phyloP scores from a whole-genome alignment of 1,284 basidiomycete genomes.

The Cryptococcus sp. region DNA sequence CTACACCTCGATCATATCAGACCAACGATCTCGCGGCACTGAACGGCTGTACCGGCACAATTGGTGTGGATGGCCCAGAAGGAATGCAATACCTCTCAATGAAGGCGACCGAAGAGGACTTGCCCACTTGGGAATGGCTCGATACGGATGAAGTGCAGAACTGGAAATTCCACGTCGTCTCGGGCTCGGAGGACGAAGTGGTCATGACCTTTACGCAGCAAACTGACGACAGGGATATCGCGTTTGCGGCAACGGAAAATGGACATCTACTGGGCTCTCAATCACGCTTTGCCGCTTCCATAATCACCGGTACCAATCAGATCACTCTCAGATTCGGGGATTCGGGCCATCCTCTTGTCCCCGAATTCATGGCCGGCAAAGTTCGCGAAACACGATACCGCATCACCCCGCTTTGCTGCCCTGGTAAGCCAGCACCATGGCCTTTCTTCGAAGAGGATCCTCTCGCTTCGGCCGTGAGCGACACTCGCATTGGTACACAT shows the following conservation, averaged over 20 bases:
- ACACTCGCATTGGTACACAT: constrained; percentile 8
- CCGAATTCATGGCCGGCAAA: background rate
- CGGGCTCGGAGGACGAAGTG: constrained; percentile 1
- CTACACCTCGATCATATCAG: background rate
- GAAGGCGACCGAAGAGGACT: background rate
- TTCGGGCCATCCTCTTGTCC: constrained; percentile 5
- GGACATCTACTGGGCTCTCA: constrained; percentile 2
- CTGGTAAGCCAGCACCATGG: constrained; percentile 21
- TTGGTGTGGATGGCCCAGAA: constrained; percentile 10
- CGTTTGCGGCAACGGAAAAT: constrained; percentile 4
- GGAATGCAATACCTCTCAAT: constrained; percentile 4
- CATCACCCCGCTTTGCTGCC: constrained; percentile 30
- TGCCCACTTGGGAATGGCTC: constrained; percentile 11
- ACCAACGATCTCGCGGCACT: constrained; percentile 14
- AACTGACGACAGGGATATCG: background rate
- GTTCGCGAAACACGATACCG: constrained; percentile 5
- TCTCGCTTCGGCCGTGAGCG: constrained; percentile 21
- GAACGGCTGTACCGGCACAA: constrained; percentile 19
- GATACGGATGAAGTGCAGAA: constrained; percentile 18
- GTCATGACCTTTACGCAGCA: constrained; percentile 1
- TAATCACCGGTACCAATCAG: constrained; percentile 14
- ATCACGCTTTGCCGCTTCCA: constrained; percentile 7
- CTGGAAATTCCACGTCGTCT: constrained; percentile 17
- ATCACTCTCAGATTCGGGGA: constrained; percentile 4
- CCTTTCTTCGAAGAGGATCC: constrained; percentile 33